A percentile compares a stretch with the other conserved stretches of the same genome.
Conservation (phyloP, 225 moss, liverwort and hornwort species). For the Ulota crispa region DNA sequence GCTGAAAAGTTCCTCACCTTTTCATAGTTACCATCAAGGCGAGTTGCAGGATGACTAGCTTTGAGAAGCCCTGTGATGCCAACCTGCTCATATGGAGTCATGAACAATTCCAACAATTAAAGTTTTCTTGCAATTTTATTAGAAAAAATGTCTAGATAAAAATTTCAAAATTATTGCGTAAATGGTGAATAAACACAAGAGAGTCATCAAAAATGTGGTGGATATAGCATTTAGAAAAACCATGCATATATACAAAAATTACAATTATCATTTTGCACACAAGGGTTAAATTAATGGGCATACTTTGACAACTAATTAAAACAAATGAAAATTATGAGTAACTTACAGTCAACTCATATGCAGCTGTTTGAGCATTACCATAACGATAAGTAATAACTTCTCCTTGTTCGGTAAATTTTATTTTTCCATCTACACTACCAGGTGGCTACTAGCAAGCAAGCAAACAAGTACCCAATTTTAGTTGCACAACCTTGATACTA, state of each 20-base stretch:
- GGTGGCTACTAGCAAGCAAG: slow-evolving; percentile 67
- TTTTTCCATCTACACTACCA: slow-evolving; percentile 88
- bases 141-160: not conserved
- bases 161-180: not conserved
- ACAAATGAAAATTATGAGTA: slow-evolving; percentile 3
- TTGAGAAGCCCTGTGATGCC: slow-evolving; percentile 97
- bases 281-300: not conserved
- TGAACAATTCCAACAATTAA: not conserved
- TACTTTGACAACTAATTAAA: not conserved
- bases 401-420: slow-evolving; percentile 98
- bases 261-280: not conserved
- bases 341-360: slow-evolving; percentile 91
- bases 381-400: slow-evolving; percentile 99
- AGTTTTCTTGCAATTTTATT: not conserved
- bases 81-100: slow-evolving; percentile 58
- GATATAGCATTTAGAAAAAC: not conserved
- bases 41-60: slow-evolving; percentile 81
- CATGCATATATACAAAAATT: not conserved
- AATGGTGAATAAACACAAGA: not conserved
- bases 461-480: slow-evolving; percentile 12
- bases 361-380: slow-evolving; percentile 87
- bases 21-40: slow-evolving; percentile 53
- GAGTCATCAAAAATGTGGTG: not conserved
- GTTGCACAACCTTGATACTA: slow-evolving; percentile 18
- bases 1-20: slow-evolving; percentile 48